These are phyloP conservation scores for Wolfiporia cocos DNA, from an alignment of 1,284 basidiomycete species.

Conservation along the genomic window DNA sequence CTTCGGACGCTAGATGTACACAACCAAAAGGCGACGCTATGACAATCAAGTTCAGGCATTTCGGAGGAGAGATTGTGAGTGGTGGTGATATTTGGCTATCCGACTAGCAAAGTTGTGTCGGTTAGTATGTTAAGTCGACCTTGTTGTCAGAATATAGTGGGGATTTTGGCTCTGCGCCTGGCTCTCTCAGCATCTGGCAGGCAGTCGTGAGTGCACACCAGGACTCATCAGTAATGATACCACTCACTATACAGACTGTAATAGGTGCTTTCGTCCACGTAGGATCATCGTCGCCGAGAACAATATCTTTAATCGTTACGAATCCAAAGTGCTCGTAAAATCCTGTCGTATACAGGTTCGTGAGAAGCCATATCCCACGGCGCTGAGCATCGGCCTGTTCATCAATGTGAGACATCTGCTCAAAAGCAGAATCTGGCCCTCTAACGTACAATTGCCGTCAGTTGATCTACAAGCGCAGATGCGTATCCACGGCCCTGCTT, in stretches of 20 bases:
- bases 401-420: background rate
- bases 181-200: slow-evolving; percentile 1
- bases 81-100: no score
- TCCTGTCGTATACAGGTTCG: slow-evolving; percentile 1
- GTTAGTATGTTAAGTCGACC: no score
- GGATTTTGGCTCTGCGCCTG: no score
- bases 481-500: slow-evolving; percentile 6
- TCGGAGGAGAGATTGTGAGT: no score
- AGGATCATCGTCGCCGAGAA: slow-evolving; percentile 4
- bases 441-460: slow-evolving; percentile 1
- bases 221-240: background rate
- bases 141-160: no score
- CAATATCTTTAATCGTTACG: background rate
- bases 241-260: slow-evolving; percentile 2
- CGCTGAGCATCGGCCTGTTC: slow-evolving; percentile 1
- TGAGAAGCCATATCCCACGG: slow-evolving; percentile 2
- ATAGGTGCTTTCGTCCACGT: slow-evolving; percentile 4
- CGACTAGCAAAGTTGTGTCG: no score
- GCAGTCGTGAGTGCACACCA: background rate
- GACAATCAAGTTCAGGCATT: no score
- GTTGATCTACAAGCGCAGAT: background rate
- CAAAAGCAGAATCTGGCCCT: background rate
- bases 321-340: slow-evolving; percentile 5
- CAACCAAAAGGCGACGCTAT: no score
- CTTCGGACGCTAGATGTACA: no score